Evolutionary conservation across 1,284 basidiomycete species (phyloP).

Genomic region (Ganoderma boninense): DNA sequence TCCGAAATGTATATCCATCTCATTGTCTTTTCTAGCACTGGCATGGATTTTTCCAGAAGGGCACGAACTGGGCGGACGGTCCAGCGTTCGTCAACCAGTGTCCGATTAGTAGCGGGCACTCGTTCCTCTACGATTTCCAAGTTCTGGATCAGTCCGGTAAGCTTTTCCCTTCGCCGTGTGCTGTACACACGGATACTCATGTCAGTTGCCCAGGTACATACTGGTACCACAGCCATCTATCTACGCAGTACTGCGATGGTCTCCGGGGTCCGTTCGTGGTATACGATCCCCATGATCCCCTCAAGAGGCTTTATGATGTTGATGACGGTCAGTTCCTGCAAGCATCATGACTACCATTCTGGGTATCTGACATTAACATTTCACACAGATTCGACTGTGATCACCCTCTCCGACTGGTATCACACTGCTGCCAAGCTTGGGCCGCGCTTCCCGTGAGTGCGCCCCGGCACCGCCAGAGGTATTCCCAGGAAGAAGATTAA

Average conservation of each 20-base stretch:
- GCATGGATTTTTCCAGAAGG: conserved; percentile 45
- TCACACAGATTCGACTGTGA: conserved; percentile 34
- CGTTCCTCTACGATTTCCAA: conserved; percentile 52
- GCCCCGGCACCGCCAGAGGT: background rate
- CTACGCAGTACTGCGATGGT: conserved; percentile 42
- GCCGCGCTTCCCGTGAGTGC: conserved; percentile 31
- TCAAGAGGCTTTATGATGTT: conserved; percentile 48
- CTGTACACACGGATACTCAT: background rate
- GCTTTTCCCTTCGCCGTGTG: conserved; percentile 25
- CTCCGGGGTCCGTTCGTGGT: conserved; percentile 46
- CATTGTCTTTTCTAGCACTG: conserved; percentile 41
- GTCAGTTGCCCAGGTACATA: conserved; percentile 26
- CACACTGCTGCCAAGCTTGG: conserved; percentile 33
- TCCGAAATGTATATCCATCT: background rate
- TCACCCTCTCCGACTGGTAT: conserved; percentile 40
- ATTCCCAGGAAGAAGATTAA: background rate
- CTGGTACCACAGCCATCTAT: conserved; percentile 37
- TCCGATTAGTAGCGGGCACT: conserved; percentile 53
- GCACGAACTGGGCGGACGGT: conserved; percentile 45
- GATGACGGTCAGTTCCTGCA: conserved; percentile 45
- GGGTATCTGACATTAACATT: background rate
- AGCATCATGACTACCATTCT: background rate
- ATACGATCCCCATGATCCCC: conserved; percentile 52
- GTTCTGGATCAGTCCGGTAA: conserved; percentile 43
- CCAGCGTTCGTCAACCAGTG: conserved; percentile 54